Conservation (phyloP, 1,139 yeast species). For the Groenewaldozyma auringiensis region DNA sequence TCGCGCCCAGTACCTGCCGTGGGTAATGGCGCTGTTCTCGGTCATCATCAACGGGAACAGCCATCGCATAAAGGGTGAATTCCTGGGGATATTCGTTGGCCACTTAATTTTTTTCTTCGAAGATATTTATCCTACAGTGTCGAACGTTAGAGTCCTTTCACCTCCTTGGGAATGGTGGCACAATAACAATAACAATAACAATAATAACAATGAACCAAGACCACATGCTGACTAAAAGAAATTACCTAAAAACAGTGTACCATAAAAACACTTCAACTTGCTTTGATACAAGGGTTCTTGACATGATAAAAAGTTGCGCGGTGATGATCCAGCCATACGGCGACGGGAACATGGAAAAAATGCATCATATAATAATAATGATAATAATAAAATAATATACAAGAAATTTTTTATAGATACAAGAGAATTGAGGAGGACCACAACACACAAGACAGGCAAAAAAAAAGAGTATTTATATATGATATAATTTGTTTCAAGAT, state of each 20-base stretch:
- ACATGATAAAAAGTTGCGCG: too few relatives aligned
- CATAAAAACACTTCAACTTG: too few relatives aligned
- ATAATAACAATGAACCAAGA: background rate
- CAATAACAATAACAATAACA: slow-evolving; percentile 5
- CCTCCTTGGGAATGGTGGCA: slow-evolving; percentile 32
- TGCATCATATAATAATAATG: too few relatives aligned
- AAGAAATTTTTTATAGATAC: background rate
- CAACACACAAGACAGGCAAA: too few relatives aligned
- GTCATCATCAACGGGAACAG: slow-evolving; percentile 19
- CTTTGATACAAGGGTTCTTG: too few relatives aligned
- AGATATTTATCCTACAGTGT: slow-evolving; percentile 38
- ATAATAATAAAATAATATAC: too few relatives aligned
- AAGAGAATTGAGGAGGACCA: background rate
- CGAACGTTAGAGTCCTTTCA: slow-evolving; percentile 28
- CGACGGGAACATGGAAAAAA: too few relatives aligned
- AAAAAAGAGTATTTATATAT: too few relatives aligned
- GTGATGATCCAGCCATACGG: too few relatives aligned
- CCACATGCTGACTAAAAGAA: too few relatives aligned
- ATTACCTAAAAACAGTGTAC: too few relatives aligned
- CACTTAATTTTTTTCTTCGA: slow-evolving; percentile 37
- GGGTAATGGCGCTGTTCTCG: slow-evolving; percentile 29
- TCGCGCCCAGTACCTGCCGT: slow-evolving; percentile 39
- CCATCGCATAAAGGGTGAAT: slow-evolving; percentile 24
- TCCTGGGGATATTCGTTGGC: slow-evolving; percentile 38
- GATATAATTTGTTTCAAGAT: too few relatives aligned